Conservation (phyloP, 768 basidiomycete species). For the Suillus bovinus region DNA sequence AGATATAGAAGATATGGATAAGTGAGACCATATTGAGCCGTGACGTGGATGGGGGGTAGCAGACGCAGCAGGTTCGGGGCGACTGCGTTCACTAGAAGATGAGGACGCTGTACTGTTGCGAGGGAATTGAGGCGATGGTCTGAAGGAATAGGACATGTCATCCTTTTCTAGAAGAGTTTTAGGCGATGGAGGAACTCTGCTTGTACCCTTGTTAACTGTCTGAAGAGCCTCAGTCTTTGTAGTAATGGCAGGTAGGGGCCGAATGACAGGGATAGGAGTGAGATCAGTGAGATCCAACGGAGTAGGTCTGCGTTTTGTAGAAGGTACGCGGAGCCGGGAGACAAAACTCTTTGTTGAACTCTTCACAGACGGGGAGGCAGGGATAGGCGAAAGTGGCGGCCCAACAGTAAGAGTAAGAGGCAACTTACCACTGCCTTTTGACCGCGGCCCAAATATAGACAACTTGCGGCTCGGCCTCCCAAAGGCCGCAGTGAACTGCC, state of each 20-base stretch:
- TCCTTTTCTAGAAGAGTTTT: constrained; percentile 9
- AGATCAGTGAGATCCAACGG: constrained; percentile 3
- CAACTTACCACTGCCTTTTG: constrained; percentile 10
- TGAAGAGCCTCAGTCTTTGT: background rate
- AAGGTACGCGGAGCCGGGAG: constrained; percentile 15
- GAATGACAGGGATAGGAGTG: background rate
- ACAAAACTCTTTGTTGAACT: constrained; percentile 12
- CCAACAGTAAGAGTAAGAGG: constrained; percentile 12
- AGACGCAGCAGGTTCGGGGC: background rate
- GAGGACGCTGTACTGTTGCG: background rate
- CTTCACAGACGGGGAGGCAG: background rate
- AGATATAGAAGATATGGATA: background rate
- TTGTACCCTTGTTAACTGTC: constrained; percentile 16
- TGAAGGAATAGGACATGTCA: constrained; percentile 5
- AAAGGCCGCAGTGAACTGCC: constrained; percentile 3
- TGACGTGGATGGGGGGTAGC: background rate
- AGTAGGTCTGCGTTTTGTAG: background rate
- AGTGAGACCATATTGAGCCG: background rate
- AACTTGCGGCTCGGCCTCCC: background rate
- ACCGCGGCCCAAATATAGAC: background rate
- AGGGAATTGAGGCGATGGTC: constrained; percentile 15
- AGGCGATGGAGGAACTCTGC: constrained; percentile 8
- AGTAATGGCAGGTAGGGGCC: constrained; percentile 4
- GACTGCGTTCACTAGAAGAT: background rate
- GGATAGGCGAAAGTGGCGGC: background rate